Evolutionary conservation across 2,329 filamentous ascomycete species (phyloP), one percentile per base, ranked within the genome.

Genomic region (Sclerotinia trifoliorum): DNA sequence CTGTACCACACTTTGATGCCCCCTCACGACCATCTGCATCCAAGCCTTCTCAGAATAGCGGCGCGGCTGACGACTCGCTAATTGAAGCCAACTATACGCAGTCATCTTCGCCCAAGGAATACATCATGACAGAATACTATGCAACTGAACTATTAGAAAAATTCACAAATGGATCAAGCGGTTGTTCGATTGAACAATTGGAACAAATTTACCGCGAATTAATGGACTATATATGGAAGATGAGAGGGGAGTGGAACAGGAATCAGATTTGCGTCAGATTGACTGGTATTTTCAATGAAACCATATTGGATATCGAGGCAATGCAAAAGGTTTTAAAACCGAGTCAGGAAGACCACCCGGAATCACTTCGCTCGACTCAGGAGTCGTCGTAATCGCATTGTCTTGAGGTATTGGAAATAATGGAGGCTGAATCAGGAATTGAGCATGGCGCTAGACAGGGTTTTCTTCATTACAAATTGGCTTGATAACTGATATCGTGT

Each of bases 121-220:
- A 75, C 10, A 74, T 84, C 49, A 71, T 84, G 4, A 78, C 83
- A 42, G 82, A 85, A 17, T 75, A 48, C 19, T 77, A 75, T 54
- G 56, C 75, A 15, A 69, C 73, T 1, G 69, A 73, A 35, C 35
- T 78, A 15, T 63, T 75, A 1, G 66, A 54, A 17, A 67, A 68
- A 24, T 69, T 78, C 1, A 73, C 74, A 1, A 70, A 73, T 32
- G 72, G 74, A 32, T 74, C 74, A 26, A 76, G 73, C 42, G 76
- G 76, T 2, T 77, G 73, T 44, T 74, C 90, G 0, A 91, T 99
- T 65, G 95, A 99, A 80, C 94, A 99, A 78, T 82, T 99, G 26
- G 94, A 98, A 82, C 94, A 98, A 79, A 89, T 97, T 77, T 94
- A 94, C 78, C 90, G 93, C 10, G 88, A 90, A 73, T 82, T 98